These are phyloP conservation scores for Xylaria sp. DNA, from an alignment of 2,329 filamentous ascomycete genomes.

Conservation along the genomic window DNA sequence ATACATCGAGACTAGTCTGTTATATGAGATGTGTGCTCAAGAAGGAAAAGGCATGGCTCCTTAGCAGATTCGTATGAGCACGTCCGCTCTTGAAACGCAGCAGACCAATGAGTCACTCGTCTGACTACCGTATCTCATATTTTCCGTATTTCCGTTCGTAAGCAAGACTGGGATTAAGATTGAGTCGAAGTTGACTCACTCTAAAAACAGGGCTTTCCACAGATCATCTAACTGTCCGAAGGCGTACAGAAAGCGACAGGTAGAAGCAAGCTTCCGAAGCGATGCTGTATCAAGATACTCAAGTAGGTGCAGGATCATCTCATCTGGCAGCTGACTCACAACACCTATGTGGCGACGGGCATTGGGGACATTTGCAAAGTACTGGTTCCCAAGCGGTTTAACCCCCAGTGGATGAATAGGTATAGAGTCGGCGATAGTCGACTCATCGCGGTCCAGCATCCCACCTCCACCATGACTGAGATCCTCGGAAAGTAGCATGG, in stretches of 20 bases:
- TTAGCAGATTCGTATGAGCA: neutral
- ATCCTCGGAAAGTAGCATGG: conserved; percentile 45
- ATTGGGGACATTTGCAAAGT: conserved; percentile 72
- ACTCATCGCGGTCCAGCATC: conserved; percentile 32
- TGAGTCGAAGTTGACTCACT: conserved; percentile 68
- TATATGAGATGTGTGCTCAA: neutral
- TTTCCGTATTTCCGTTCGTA: neutral
- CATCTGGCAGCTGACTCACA: conserved; percentile 80
- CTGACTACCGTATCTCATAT: neutral
- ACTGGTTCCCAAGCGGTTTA: conserved; percentile 87
- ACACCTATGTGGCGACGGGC: conserved; percentile 73
- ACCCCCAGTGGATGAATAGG: conserved; percentile 84
- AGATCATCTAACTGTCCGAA: conserved; percentile 86
- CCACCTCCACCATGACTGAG: conserved; percentile 37
- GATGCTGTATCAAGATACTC: conserved; percentile 75
- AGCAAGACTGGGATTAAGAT: conserved; percentile 18
- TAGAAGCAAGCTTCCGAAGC: conserved; percentile 75
- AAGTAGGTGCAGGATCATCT: conserved; percentile 78
- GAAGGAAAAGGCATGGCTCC: neutral
- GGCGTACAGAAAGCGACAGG: conserved; percentile 88
- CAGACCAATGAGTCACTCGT: conserved; percentile 19
- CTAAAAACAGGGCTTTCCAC: conserved; percentile 86
- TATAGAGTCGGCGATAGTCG: conserved; percentile 60
- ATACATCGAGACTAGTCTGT: neutral
- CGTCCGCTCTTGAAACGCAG: neutral